Percentiles rank a stretch among this genome's conserved stretches.
phyloP scores from a whole-genome alignment of 192 early-diverging fungal species.

The Gryganskiella cystojenkinii region DNA sequence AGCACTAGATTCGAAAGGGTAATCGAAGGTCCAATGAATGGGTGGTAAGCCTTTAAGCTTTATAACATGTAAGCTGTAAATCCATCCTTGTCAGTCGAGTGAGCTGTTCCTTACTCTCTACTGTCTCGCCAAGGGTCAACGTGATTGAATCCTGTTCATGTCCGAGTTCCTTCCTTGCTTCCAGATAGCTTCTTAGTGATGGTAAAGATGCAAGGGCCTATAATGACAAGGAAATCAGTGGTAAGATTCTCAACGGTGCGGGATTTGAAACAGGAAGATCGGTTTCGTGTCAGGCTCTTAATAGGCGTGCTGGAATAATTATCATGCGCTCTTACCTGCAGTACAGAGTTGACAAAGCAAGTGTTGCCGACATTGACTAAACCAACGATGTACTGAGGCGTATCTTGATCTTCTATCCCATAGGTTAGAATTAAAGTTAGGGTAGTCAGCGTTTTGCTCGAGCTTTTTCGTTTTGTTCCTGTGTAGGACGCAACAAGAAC shows the following conservation, averaged over 20 bases:
- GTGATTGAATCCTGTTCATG: conserved; percentile 34
- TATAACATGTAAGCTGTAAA: conserved; percentile 8
- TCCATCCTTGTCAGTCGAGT: conserved; percentile 32
- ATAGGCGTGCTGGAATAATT: background rate
- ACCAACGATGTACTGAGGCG: conserved; percentile 56
- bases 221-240: background rate
- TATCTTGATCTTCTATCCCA: background rate
- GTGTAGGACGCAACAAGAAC: too few species aligned
- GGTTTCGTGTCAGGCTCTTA: too few species aligned
- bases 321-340: conserved; percentile 64
- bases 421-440: background rate
- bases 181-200: conserved; percentile 22
- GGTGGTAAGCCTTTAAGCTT: too few species aligned
- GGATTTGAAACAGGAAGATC: background rate
- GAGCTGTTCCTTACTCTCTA: conserved; percentile 49
- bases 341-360: conserved; percentile 88
- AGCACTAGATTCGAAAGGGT: conserved; percentile 44
- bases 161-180: conserved; percentile 26
- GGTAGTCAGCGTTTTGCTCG: background rate
- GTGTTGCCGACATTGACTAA: conserved; percentile 88
- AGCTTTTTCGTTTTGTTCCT: background rate
- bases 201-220: conserved; percentile 41
- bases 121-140: conserved; percentile 26
- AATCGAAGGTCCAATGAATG: conserved; percentile 1
- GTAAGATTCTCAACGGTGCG: background rate